Percentiles rank a stretch among this genome's conserved stretches.
Conservation (phyloP, 805 yeast genomes). For the Candida ascalaphidarum region DNA sequence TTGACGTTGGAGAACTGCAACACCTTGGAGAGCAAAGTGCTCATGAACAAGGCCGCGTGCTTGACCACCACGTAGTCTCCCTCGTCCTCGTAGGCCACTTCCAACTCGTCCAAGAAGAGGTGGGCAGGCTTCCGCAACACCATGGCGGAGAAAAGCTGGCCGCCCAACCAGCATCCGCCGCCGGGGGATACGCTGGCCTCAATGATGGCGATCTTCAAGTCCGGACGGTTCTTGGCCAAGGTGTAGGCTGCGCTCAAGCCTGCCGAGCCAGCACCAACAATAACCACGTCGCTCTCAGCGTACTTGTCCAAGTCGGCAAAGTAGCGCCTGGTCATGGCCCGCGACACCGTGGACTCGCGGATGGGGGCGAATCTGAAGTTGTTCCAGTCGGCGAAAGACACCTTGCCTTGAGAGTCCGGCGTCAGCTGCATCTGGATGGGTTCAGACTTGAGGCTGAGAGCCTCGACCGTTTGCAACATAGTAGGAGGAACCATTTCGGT, state of each 20-base stretch:
- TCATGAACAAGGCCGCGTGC: conserved; percentile 71
- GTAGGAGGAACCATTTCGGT: no score
- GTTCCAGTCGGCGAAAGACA: conserved; percentile 52
- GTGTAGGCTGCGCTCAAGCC: conserved; percentile 73
- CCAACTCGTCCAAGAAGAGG: conserved; percentile 53
- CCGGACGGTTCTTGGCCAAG: conserved; percentile 67
- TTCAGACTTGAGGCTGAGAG: no score
- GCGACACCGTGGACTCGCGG: conserved; percentile 69
- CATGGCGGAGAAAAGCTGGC: conserved; percentile 72
- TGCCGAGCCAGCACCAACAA: conserved; percentile 73
- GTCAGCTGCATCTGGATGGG: conserved; percentile 9
- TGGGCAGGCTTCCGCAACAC: conserved; percentile 76
- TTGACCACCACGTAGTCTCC: conserved; percentile 75
- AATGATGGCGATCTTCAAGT: conserved; percentile 61
- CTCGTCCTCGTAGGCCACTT: conserved; percentile 65
- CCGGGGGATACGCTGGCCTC: conserved; percentile 75
- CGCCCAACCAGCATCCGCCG: conserved; percentile 77
- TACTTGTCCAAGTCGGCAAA: conserved; percentile 65
- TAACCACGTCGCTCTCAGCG: conserved; percentile 67
- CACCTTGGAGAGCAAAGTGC: conserved; percentile 63
- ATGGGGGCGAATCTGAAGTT: conserved; percentile 62
- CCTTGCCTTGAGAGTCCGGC: conserved; percentile 13
- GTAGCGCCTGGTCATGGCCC: conserved; percentile 74
- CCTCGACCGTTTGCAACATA: no score
- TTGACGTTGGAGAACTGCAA: conserved; percentile 66